Evolutionary conservation across 1,284 basidiomycete species (phyloP).

Genomic region (Ceratobasidium sp.): DNA sequence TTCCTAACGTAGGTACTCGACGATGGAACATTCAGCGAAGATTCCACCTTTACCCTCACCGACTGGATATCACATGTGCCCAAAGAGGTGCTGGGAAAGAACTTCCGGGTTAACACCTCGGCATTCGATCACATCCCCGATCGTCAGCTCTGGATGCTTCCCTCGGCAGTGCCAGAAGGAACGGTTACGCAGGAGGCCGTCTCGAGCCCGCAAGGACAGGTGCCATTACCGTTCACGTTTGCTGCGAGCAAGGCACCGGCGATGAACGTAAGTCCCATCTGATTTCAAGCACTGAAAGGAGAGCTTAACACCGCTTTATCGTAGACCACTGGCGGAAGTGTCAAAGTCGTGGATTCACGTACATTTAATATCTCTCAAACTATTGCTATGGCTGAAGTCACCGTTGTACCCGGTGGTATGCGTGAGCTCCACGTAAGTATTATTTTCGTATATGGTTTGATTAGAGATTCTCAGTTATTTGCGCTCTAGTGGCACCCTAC

Average conservation of each 20-base stretch:
- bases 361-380: constrained; percentile 70
- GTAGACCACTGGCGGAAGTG: constrained; percentile 65
- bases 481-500: constrained; percentile 28
- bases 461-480: background rate
- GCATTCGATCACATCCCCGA: constrained; percentile 52
- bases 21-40: constrained; percentile 74
- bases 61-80: constrained; percentile 67
- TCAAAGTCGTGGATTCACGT: constrained; percentile 73
- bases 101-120: constrained; percentile 27
- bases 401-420: constrained; percentile 7
- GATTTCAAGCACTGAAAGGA: background rate
- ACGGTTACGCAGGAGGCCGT: constrained; percentile 53
- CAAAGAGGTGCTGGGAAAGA: constrained; percentile 68
- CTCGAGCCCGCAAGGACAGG: constrained; percentile 65
- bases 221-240: constrained; percentile 69
- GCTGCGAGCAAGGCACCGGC: constrained; percentile 66
- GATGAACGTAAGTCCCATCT: constrained; percentile 53
- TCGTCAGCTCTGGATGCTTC: constrained; percentile 55
- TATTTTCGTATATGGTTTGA: background rate
- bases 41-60: constrained; percentile 72
- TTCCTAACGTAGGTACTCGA: constrained; percentile 67
- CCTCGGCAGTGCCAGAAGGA: background rate
- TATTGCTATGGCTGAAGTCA: constrained; percentile 70
- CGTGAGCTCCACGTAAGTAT: constrained; percentile 67
- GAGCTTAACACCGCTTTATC: background rate